Conservation (phyloP, 805 yeast species). For the Candida sanyiensis region DNA sequence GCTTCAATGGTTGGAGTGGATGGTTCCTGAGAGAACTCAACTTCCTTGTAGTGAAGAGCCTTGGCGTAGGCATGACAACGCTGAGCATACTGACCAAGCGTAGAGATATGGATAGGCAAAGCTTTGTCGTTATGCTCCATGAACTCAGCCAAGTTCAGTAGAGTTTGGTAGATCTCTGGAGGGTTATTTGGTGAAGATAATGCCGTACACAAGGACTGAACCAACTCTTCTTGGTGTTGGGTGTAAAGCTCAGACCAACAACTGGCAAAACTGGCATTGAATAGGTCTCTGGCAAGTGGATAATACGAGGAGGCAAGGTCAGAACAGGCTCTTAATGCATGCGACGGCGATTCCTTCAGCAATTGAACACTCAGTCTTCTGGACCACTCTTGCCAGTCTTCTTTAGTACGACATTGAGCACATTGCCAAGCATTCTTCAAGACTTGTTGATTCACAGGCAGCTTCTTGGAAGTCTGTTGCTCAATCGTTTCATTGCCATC, state of each 20-base stretch:
- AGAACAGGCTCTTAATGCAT: conserved; percentile 89
- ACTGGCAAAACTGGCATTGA: conserved; percentile 91
- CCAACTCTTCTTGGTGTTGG: conserved; percentile 83
- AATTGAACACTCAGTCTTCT: conserved; percentile 79
- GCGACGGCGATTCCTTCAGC: conserved; percentile 89
- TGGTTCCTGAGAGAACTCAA: conserved; percentile 91
- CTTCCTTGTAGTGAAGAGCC: conserved; percentile 91
- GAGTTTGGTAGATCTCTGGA: conserved; percentile 89
- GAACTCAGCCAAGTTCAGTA: conserved; percentile 86
- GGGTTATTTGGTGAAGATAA: conserved; percentile 87
- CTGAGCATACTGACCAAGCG: conserved; percentile 88
- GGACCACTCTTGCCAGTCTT: conserved; percentile 99
- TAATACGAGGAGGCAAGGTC: conserved; percentile 80
- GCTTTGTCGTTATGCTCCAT: conserved; percentile 98
- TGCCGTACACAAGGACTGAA: conserved; percentile 80
- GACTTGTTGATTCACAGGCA: conserved; percentile 60
- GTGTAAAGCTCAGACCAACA: conserved; percentile 93
- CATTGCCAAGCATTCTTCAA: conserved; percentile 90
- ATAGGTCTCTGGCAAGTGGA: conserved; percentile 83
- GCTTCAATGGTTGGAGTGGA: conserved; percentile 89
- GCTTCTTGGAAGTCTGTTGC: conserved; percentile 61
- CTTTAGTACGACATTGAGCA: conserved; percentile 79
- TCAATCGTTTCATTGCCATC: conserved; percentile 47
- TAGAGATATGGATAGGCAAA: conserved; percentile 83
- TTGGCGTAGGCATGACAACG: conserved; percentile 97